Evolutionary conservation across 495 filamentous ascomycete genomes (phyloP), one percentile per base, ranked within the genome.

Genomic region (Lasiosphaeria ovina): DNA sequence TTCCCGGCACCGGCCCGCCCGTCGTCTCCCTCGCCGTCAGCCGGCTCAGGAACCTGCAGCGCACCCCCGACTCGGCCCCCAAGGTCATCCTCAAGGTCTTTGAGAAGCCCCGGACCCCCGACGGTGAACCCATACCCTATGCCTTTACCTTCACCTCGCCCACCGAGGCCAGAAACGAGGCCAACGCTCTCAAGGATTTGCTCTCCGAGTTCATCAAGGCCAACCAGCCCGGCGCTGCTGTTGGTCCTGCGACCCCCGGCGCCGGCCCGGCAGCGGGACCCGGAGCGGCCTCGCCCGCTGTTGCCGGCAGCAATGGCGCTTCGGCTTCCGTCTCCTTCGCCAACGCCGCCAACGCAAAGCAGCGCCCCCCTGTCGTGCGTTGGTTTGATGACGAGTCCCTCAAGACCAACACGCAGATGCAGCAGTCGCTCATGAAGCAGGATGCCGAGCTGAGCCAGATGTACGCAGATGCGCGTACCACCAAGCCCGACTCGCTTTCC

Each of bases 1-100:
- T 82, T 16, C 74, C 79, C 3, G 75, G 81, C 14, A 79, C 76
- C 3, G 79, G 79, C 3, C 75, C 82, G 56, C 79, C 87, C 16
- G 64, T 81, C 17, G 72, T 97, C 40, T 87, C 83, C 3, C 83
- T 98, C 34, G 65, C 83, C n/a, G 77, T 97, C 48, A 70, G 83
- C 44, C 84, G 82, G 56, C 94, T 98, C 66, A 91, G 87, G 31
- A 96, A 98, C 77, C 82, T 98, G 44, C 92, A 98, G 68, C 93
- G 97, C 72, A 97, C 94, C 1, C 92, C 93, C 0, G 89, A 87
- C 49, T 86, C 77, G 7, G 84, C 80, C 16, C 76, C 90, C 11
- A 98, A 97, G 76, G 92, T 95, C 51, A 94, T 96, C 82, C 81
- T 97, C 47, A 94, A 92, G 72, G 83, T 98, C 54, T 87, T 95